Percentiles rank a stretch among this genome's conserved stretches.
phyloP scores from a whole-genome alignment of 108 stramenopile species.

The Conticribra weissflogii region DNA sequence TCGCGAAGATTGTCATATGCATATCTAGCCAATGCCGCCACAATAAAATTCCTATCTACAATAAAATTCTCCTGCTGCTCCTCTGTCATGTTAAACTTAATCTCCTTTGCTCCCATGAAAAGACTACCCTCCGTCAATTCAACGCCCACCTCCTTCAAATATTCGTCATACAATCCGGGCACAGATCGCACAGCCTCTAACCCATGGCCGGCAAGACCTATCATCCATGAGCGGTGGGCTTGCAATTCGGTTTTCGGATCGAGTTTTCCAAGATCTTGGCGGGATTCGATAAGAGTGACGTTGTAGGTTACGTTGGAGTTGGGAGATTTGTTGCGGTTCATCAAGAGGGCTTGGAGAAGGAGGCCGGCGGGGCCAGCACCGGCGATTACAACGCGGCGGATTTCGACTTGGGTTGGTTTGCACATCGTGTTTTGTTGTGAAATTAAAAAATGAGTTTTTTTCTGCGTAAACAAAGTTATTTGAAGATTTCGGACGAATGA shows the following conservation, averaged over 20 bases:
- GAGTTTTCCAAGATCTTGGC: conserved; percentile 47
- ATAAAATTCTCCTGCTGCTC: conserved; percentile 35
- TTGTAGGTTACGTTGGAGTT: conserved; percentile 36
- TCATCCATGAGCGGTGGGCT: conserved; percentile 64
- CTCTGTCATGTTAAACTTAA: conserved; percentile 1
- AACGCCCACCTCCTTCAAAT: conserved; percentile 46
- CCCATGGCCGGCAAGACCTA: conserved; percentile 57
- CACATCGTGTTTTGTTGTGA: conserved; percentile 11
- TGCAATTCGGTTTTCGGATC: conserved; percentile 29
- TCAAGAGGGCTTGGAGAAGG: conserved; percentile 54
- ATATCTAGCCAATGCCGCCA: conserved; percentile 58
- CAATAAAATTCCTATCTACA: conserved; percentile 66
- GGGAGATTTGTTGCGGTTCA: conserved; percentile 40
- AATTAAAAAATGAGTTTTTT: too few species aligned
- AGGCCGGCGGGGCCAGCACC: conserved; percentile 70
- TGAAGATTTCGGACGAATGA: too few species aligned
- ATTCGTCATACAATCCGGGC: conserved; percentile 50
- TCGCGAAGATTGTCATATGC: conserved; percentile 29
- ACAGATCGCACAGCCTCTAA: conserved; percentile 49
- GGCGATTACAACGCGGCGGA: conserved; percentile 51
- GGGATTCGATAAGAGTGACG: conserved; percentile 52
- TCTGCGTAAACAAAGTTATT: too few species aligned
- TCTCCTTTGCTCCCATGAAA: conserved; percentile 36
- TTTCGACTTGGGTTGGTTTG: neutral
- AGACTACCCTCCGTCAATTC: conserved; percentile 21